Evolutionary conservation across 306 rosid species (phyloP), one percentile per base, ranked within the genome.

Genomic region (Gleditsia sinensis): DNA sequence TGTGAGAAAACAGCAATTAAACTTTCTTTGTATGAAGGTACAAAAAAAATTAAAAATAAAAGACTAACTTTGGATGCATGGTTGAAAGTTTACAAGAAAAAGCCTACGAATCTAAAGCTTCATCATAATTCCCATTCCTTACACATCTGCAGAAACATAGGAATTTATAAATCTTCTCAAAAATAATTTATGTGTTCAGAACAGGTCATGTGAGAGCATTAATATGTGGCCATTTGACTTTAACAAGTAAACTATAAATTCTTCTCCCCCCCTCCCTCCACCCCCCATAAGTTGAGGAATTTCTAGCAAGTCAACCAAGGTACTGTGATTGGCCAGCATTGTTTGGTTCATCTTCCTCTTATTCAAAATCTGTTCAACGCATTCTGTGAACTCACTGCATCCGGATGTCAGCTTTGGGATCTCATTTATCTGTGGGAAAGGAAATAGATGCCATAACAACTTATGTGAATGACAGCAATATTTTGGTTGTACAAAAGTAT

Each of bases 61-160:
- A n/a, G n/a, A n/a, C n/a, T n/a, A n/a, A 62, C 68, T 62, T 62
- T 56, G 99, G 97, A 82, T 92, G 97, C 99, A 94, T 92, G 2
- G 97, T 86, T 64, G 97, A 92, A 72, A 94, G 93, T 81, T 94
- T 94, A 76, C 84, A 76, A 70, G 92, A 97, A 86, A 76, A 92
- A 54, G 99, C 96, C 84, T 94, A 97, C 82, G 92, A 77, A 83
- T 90, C 99, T 28, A 94, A 89, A 84, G 97, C 99, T 83, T 94
- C 99, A 71, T 94, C 99, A 32, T 85, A 94, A 83, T 94, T 94
- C 79, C 97, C 99, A 87, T 94, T 94, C 77, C 96, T 81, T 69
- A 94, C 96, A 80, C 99, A 94, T 67, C 99, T 92, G 87, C 82
- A 79, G 55, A 80, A 71, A 46, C 24, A 81, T 25, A 23, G 59